Evolutionary conservation across 1,284 basidiomycete genomes (phyloP).

Genomic region (Cutaneotrichosporon curvatum): DNA sequence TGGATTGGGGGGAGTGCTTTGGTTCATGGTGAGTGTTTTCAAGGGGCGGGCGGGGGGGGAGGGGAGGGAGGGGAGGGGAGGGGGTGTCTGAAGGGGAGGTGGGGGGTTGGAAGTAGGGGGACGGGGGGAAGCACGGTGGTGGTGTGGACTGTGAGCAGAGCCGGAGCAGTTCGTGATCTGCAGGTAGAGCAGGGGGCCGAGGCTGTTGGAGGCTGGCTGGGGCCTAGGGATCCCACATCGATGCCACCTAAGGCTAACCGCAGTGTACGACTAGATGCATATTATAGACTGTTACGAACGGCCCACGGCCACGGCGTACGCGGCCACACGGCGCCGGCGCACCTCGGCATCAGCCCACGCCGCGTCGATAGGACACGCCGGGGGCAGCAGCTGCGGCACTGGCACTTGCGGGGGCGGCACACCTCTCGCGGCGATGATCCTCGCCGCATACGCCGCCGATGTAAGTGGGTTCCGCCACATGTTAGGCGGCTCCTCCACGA

Average conservation of each 20-base stretch:
- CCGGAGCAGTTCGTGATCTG: too few species aligned
- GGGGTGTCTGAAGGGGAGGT: not conserved
- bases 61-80: not conserved
- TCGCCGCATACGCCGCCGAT: constrained; percentile 22
- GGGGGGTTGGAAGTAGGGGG: not conserved
- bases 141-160: too few species aligned
- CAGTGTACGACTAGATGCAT: constrained; percentile 17
- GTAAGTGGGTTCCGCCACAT: constrained; percentile 36
- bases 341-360: not conserved
- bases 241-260: too few species aligned
- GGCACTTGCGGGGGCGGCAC: not conserved
- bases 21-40: constrained; percentile 14
- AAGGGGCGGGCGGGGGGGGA: not conserved
- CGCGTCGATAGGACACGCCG: constrained; percentile 1
- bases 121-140: too few species aligned
- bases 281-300: too few species aligned
- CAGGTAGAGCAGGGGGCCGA: too few species aligned
- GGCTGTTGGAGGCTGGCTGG: too few species aligned
- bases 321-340: not conserved
- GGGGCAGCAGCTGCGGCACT: not conserved
- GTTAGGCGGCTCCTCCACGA: constrained; percentile 42
- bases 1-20: constrained; percentile 77
- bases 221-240: too few species aligned
- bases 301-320: not conserved
- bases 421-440: constrained; percentile 8